Base-by-base conservation (phyloP, 257 asterid species). In the Henckelia pumila region DNA sequence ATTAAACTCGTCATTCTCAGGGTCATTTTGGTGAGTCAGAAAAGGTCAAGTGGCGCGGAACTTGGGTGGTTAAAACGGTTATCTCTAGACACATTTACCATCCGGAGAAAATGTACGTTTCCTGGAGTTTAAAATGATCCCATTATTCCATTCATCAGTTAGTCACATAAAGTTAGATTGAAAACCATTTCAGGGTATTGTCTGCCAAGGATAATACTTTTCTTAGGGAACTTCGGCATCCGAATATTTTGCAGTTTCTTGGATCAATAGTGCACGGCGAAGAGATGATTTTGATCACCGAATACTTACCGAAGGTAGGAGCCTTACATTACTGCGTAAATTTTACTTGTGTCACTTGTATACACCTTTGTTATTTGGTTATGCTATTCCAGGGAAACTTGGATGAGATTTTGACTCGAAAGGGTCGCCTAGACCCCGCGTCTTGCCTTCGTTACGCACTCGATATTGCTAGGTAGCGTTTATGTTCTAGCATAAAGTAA, bases 21-120 rank as follows among this genome's bases (percentile, higher is more conserved):
- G 84, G 88, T 59, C 64, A 66, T 30, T 76, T 82, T 70, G 88
- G 88, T 44, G 80, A 57, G 26, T 80, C 88, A 0, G 84, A 78
- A 57, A 67, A 78, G 74, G 88, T 85, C 58, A 85, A 85, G 78
- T 85, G 91, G 91, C 88, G 81, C 9, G 91, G 91, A 71, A 85
- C 83, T 28, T 85, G 91, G 85, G 91, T 85, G 59, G 81, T 82
- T 26, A 85, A 85, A 78, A 82, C 81, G 26, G 79, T 68, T 40
- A 74, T 85, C 80, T 78, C 76, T 56, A 76, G 84, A 68, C 83
- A 85, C 67, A 76, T 75, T 64, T 35, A 50, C 56, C 80, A 62
- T 67, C 78, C 85, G 17, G 83, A 71, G 35, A 69, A 73, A 66
- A 72, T 73, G 77, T 79, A 16, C 19, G 76, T 26, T 17, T 49